Conservation (phyloP, 176 grass and related monocot genomes). For the Carex scoparia region DNA sequence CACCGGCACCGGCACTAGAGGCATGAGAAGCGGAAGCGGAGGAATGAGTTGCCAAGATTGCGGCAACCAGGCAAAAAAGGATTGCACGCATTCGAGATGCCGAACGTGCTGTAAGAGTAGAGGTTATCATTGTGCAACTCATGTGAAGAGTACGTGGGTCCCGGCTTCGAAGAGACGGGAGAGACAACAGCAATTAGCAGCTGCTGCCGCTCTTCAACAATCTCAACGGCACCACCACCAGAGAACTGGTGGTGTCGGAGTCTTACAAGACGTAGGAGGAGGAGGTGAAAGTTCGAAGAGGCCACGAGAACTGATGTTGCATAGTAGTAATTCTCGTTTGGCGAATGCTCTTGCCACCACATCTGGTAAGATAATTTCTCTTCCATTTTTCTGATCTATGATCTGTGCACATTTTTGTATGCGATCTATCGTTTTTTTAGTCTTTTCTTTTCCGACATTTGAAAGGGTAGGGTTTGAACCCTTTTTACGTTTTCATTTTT, state of each 20-base stretch:
- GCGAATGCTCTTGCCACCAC: conserved; percentile 22
- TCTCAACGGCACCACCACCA: background rate
- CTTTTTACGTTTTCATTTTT: background rate
- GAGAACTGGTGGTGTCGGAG: background rate
- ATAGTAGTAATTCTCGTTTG: conserved; percentile 18
- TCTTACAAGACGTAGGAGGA: conserved; percentile 5
- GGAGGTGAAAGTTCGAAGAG: conserved; percentile 14
- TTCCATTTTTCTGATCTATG: background rate
- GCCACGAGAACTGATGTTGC: conserved; percentile 18
- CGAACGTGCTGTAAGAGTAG: conserved; percentile 59
- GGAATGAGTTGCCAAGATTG: conserved; percentile 47
- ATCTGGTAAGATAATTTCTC: conserved; percentile 12
- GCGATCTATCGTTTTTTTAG: background rate
- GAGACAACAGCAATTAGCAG: conserved; percentile 34
- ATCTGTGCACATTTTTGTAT: background rate
- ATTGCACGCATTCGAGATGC: conserved; percentile 39
- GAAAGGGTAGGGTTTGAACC: background rate
- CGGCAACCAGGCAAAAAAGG: conserved; percentile 57
- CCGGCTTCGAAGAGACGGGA: conserved; percentile 46
- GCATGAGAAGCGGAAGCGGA: conserved; percentile 11
- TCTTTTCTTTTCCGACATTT: conserved; percentile 1
- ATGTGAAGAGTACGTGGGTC: conserved; percentile 55
- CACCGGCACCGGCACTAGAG: background rate
- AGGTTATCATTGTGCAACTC: conserved; percentile 42
- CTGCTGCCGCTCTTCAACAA: conserved; percentile 19